These are phyloP conservation scores for Leccinum incarnatum DNA, from an alignment of 768 basidiomycete genomes.

Conservation along the genomic window DNA sequence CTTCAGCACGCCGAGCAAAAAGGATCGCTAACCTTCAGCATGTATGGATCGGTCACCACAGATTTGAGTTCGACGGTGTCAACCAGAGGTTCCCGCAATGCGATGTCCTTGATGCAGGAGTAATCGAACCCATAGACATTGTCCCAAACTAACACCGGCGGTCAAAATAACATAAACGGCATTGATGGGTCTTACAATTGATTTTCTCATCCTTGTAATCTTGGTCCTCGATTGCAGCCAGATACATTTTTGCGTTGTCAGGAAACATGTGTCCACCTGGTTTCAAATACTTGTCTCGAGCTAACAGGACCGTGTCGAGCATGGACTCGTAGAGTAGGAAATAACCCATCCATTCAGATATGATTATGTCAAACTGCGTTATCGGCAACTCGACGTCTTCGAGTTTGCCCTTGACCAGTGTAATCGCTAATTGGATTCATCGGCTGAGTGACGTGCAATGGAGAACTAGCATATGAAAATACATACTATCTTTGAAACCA, in stretches of 20 bases:
- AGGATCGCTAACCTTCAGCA: constrained; percentile 67
- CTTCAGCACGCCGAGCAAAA: background rate
- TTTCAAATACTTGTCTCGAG: constrained; percentile 95
- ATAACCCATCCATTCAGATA: constrained; percentile 99
- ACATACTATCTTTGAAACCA: constrained; percentile 91
- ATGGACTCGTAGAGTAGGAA: constrained; percentile 99
- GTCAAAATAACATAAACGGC: background rate
- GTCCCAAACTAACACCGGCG: constrained; percentile 78
- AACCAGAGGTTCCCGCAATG: constrained; percentile 91
- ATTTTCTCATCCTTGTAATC: constrained; percentile 99
- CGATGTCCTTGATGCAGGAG: constrained; percentile 99
- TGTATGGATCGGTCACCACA: constrained; percentile 89
- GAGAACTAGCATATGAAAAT: background rate
- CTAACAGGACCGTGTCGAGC: constrained; percentile 97
- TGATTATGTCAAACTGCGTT: constrained; percentile 94
- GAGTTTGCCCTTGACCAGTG: constrained; percentile 96
- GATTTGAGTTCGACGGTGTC: constrained; percentile 98
- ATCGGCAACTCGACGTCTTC: constrained; percentile 90
- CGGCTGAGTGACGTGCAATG: constrained; percentile 2
- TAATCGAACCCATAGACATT: constrained; percentile 99
- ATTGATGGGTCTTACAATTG: constrained; percentile 59
- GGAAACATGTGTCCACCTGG: constrained; percentile 92
- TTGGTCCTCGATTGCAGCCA: constrained; percentile 98
- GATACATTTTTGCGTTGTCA: constrained; percentile 85
- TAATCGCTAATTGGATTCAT: constrained; percentile 61